Conservation (phyloP, 164 flowering plant species). For the Macadamia tetraphylla region DNA sequence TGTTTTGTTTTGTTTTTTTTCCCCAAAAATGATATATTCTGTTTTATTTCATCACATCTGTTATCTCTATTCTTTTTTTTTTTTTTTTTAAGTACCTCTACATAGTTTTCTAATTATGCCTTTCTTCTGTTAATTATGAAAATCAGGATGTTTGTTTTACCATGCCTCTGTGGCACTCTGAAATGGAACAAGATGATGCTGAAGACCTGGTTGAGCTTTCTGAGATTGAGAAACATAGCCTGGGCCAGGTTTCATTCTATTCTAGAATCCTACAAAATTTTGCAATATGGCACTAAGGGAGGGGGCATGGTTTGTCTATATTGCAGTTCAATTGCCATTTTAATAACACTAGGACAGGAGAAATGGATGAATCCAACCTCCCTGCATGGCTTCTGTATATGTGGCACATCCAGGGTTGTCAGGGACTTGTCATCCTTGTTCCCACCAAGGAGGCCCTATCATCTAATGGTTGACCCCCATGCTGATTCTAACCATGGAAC, state of each 20-base stretch:
- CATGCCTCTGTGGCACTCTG: slow-evolving; percentile 81
- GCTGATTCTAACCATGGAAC: no score
- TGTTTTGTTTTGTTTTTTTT: no score
- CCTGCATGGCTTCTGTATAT: slow-evolving; percentile 1
- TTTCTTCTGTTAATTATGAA: slow-evolving; percentile 1
- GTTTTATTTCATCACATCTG: neutral
- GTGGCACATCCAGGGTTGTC: neutral
- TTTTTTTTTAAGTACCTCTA: neutral
- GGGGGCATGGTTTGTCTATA: no score
- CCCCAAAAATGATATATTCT: neutral
- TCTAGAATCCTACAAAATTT: no score
- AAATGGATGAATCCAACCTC: neutral
- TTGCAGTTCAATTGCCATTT: no score
- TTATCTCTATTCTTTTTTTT: slow-evolving; percentile 3
- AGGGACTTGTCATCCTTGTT: no score
- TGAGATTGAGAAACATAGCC: slow-evolving; percentile 77
- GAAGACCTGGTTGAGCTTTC: slow-evolving; percentile 93
- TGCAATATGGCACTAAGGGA: no score
- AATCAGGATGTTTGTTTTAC: slow-evolving; percentile 69
- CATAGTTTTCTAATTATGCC: neutral
- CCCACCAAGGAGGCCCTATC: no score
- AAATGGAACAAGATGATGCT: slow-evolving; percentile 61
- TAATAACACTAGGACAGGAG: no score
- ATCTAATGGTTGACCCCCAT: no score
- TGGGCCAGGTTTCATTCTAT: slow-evolving; percentile 65